Evolutionary conservation across 768 basidiomycete genomes (phyloP), one percentile per base, ranked within the genome.

Genomic region (Russula brevipes): DNA sequence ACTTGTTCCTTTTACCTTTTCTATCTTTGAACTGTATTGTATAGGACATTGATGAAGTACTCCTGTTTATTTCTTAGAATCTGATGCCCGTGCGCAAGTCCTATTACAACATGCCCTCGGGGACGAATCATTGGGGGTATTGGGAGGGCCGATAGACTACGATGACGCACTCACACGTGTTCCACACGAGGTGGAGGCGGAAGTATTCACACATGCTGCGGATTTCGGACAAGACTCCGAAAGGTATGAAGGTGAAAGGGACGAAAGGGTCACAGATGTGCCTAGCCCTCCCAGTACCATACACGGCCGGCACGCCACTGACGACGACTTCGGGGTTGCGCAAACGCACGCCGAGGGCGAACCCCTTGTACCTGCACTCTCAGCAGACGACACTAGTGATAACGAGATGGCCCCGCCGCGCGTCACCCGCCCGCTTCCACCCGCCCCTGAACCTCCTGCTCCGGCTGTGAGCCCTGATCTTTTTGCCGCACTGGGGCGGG

Each of bases 401-500:
- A 67, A 67, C 63, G 70, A 72, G 52, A 69, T 73, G 67, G 69
- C 71, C 3, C 72, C 74, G 3, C 70, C 76, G 7, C 75, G 71
- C 52, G 68, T 74, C 33, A 72, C 67, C 14, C 73, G 72, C 55
- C 70, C 71, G 0, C 66, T 72, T 55, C 77, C 73, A 0, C 71
- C 74, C 0, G 73, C 76, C 19, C 76, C 76, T 0, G 71, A 71
- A 30, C 71, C 69, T 54, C 36, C 71, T 33, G 44, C 53, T n/a
- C 69, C 73, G 9, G 70, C 67, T 42, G 69, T 70, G 31, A 47
- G 59, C 36, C 11, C n/a, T 16, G 57, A 51, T 30, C 39, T 45
- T n/a, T 39, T 42, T n/a, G 45, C 36, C 4, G 54, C 49, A 17
- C 35, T 35, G 3, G 44, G 51, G 10, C 60, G n/a, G 35, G 41